A percentile compares a stretch with the other conserved stretches of the same genome.
These are phyloP conservation scores for Entomophthora muscae DNA, from an alignment of 371 early-diverging fungal genomes.

Conservation along the genomic window DNA sequence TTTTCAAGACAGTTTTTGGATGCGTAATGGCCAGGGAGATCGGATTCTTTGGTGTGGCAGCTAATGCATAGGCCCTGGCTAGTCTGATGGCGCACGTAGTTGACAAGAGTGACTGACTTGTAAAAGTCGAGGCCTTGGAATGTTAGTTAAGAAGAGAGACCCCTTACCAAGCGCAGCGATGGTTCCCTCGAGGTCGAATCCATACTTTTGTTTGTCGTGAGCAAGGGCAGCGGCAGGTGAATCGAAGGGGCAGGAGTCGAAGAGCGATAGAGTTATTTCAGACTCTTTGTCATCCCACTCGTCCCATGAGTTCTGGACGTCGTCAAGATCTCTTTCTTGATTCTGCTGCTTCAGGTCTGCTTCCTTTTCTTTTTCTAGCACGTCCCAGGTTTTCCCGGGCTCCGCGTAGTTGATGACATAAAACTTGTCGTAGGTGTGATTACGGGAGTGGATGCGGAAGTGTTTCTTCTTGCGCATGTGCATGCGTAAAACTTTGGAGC, in stretches of 20 bases:
- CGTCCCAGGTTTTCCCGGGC: slow-evolving; percentile 84
- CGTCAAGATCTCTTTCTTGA: slow-evolving; percentile 41
- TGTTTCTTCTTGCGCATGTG: slow-evolving; percentile 98
- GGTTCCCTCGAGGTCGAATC: slow-evolving; percentile 50
- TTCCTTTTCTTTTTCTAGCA: slow-evolving; percentile 54
- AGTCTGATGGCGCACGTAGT: slow-evolving; percentile 66
- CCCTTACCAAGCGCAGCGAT: slow-evolving; percentile 23
- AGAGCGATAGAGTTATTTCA: slow-evolving; percentile 51
- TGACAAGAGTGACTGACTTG: slow-evolving; percentile 65
- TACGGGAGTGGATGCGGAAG: slow-evolving; percentile 80
- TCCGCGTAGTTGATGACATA: slow-evolving; percentile 91
- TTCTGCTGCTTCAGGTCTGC: slow-evolving; percentile 31
- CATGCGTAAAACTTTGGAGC: slow-evolving; percentile 69
- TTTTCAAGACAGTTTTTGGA: neutral
- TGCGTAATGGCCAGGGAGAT: neutral
- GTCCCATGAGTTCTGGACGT: slow-evolving; percentile 39
- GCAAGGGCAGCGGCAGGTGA: slow-evolving; percentile 43
- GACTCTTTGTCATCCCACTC: slow-evolving; percentile 61
- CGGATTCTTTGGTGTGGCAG: slow-evolving; percentile 26
- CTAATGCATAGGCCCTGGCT: slow-evolving; percentile 46
- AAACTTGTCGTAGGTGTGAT: slow-evolving; percentile 81
- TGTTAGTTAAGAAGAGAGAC: neutral
- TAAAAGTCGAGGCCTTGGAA: slow-evolving; percentile 54
- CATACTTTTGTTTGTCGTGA: slow-evolving; percentile 54
- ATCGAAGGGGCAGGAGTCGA: slow-evolving; percentile 41